Evolutionary conservation across 108 stramenopile species (phyloP).

Genomic region (Mediolabrus comicus): DNA sequence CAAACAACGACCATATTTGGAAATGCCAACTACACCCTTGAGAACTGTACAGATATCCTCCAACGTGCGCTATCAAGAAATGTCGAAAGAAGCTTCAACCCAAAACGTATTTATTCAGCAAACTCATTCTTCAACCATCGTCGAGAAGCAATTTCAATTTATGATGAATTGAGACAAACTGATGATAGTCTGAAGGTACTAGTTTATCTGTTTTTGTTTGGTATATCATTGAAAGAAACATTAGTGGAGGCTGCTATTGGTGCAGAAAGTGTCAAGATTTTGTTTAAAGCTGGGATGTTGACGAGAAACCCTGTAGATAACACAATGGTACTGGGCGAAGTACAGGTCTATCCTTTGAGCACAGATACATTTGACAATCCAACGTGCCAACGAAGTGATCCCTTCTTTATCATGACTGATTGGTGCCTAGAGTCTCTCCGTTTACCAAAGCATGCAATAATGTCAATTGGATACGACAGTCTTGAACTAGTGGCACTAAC

Average conservation of each 20-base stretch:
- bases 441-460: slow-evolving; percentile 22
- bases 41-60: slow-evolving; percentile 8
- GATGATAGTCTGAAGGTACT: slow-evolving; percentile 1
- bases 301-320: neutral
- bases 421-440: slow-evolving; percentile 36
- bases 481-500: slow-evolving; percentile 32
- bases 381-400: neutral
- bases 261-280: neutral
- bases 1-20: slow-evolving; percentile 4
- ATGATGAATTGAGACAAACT: neutral
- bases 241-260: slow-evolving; percentile 4
- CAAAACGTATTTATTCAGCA: slow-evolving; percentile 21
- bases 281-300: slow-evolving; percentile 14
- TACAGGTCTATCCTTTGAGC: slow-evolving; percentile 31
- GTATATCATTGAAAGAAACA: slow-evolving; percentile 3
- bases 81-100: neutral
- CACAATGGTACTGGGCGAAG: slow-evolving; percentile 13
- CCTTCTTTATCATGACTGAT: slow-evolving; percentile 25
- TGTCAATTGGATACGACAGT: slow-evolving; percentile 42
- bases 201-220: slow-evolving; percentile 19
- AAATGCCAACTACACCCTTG: neutral
- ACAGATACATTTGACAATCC: neutral
- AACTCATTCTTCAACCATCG: slow-evolving; percentile 33
- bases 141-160: slow-evolving; percentile 1
- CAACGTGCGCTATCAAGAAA: neutral